phyloP scores from a whole-genome alignment of 345 rosid species.

The Psidium guajava region DNA sequence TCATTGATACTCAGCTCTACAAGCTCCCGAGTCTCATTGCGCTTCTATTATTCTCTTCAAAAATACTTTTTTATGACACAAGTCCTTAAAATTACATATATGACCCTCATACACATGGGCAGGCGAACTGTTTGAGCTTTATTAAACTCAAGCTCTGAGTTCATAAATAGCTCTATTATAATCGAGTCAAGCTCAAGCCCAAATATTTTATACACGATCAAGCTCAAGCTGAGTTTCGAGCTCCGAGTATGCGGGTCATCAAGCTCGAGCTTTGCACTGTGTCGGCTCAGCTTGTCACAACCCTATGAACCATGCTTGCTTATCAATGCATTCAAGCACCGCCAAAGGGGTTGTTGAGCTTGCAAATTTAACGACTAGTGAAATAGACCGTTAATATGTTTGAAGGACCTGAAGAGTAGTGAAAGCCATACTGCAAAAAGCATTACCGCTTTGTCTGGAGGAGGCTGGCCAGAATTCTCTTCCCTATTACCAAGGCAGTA shows the following conservation, averaged over 20 bases:
- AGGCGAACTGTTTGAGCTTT: neutral
- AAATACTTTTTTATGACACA: neutral
- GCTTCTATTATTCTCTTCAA: neutral
- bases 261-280: neutral
- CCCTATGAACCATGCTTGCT: neutral
- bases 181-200: neutral
- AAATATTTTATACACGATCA: neutral
- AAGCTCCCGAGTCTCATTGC: neutral
- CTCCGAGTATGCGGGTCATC: neutral
- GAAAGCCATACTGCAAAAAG: neutral
- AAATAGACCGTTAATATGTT: neutral
- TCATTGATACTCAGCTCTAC: neutral
- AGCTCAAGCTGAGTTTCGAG: neutral
- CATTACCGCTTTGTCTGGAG: slow-evolving; percentile 37
- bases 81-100: neutral
- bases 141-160: neutral
- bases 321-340: neutral
- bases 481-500: slow-evolving; percentile 85
- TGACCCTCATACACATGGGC: neutral
- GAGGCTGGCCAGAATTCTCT: slow-evolving; percentile 1
- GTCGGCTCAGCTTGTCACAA: neutral
- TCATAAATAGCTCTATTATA: neutral
- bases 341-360: neutral
- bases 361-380: neutral
- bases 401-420: neutral